phyloP scores from a whole-genome alignment of 345 rosid genomes.

The Dimocarpus longan region DNA sequence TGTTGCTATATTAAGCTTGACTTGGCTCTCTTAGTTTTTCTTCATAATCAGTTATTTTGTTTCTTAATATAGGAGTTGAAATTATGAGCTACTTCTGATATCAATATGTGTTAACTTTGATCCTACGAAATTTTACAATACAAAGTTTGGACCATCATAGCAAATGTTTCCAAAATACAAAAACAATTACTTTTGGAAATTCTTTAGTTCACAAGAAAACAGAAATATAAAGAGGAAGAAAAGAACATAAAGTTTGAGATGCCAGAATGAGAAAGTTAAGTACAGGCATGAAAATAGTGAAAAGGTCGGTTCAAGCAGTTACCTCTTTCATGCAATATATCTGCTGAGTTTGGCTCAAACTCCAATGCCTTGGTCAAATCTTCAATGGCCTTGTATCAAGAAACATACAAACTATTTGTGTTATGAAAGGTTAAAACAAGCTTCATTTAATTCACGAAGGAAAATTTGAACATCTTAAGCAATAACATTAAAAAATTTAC shows the following conservation, averaged over 20 bases:
- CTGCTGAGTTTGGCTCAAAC: slow-evolving; percentile 84
- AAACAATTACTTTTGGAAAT: not conserved
- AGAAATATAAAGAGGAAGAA: not conserved
- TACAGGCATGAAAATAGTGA: not conserved
- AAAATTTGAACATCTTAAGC: not conserved
- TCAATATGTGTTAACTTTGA: not conserved
- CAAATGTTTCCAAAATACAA: slow-evolving; percentile 6
- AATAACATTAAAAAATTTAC: slow-evolving; percentile 15
- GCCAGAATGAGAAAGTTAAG: slow-evolving; percentile 5
- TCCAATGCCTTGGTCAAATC: slow-evolving; percentile 91
- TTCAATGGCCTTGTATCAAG: slow-evolving; percentile 72
- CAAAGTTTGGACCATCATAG: not conserved
- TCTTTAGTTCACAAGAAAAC: not conserved
- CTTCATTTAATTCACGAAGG: not conserved
- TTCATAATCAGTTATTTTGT: not conserved
- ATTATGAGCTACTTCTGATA: not conserved
- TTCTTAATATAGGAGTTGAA: not conserved
- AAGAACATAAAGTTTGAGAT: slow-evolving; percentile 2
- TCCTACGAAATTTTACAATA: not conserved
- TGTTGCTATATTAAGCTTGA: not conserved
- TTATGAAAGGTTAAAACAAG: not conserved
- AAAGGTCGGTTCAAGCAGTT: slow-evolving; percentile 25
- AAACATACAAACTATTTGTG: slow-evolving; percentile 19
- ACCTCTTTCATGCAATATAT: slow-evolving; percentile 97
- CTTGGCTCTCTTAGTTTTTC: not conserved